These are phyloP conservation scores for Jacaranda copaia DNA, from an alignment of 257 asterid genomes.

Conservation along the genomic window DNA sequence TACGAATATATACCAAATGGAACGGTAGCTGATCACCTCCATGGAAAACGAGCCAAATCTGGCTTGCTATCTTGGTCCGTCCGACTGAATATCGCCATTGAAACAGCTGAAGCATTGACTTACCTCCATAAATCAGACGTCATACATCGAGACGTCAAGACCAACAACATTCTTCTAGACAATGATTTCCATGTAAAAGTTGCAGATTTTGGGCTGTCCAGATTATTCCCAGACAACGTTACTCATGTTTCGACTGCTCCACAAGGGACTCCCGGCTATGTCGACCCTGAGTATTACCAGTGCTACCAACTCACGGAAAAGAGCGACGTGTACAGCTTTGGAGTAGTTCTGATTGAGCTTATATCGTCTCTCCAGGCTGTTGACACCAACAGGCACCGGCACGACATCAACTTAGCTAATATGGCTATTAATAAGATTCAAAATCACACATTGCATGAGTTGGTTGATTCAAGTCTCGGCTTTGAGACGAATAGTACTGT, in stretches of 20 bases:
- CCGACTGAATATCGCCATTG: slow-evolving; percentile 82
- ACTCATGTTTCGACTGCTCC: slow-evolving; percentile 97
- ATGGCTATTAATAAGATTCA: slow-evolving; percentile 92
- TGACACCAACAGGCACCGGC: slow-evolving; percentile 76
- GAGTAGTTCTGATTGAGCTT: slow-evolving; percentile 85
- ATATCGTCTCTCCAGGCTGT: slow-evolving; percentile 86
- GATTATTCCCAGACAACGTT: slow-evolving; percentile 75
- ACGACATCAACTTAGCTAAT: slow-evolving; percentile 75
- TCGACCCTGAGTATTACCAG: slow-evolving; percentile 92
- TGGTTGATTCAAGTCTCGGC: slow-evolving; percentile 73
- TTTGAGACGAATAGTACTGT: slow-evolving; percentile 53
- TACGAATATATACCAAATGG: slow-evolving; percentile 86
- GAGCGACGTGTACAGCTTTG: slow-evolving; percentile 90
- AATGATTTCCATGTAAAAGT: slow-evolving; percentile 89
- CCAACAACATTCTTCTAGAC: slow-evolving; percentile 87
- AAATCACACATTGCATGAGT: slow-evolving; percentile 56
- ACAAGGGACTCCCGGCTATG: slow-evolving; percentile 96
- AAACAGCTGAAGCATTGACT: slow-evolving; percentile 77
- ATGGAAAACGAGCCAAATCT: slow-evolving; percentile 72
- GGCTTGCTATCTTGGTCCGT: slow-evolving; percentile 87
- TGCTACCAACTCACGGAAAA: slow-evolving; percentile 91
- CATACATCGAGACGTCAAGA: slow-evolving; percentile 91
- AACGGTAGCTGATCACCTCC: slow-evolving; percentile 91
- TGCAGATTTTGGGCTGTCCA: slow-evolving; percentile 87
- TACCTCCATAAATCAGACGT: slow-evolving; percentile 74